phyloP scores from a whole-genome alignment of 2,329 filamentous ascomycete genomes.

The Aureobasidium sp. region DNA sequence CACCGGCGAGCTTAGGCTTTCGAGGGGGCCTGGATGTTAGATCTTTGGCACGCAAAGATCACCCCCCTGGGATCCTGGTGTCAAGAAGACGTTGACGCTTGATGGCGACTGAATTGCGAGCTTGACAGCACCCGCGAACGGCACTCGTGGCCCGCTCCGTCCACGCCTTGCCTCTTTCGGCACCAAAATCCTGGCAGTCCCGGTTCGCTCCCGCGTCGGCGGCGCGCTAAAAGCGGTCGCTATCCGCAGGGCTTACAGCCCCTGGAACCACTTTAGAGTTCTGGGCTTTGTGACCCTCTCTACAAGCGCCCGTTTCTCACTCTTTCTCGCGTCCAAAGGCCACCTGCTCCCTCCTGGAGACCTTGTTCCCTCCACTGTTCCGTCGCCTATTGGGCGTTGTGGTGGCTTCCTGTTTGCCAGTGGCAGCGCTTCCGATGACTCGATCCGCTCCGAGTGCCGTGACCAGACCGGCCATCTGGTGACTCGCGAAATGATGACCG shows the following conservation, averaged over 20 bases:
- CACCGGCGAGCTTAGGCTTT: constrained; percentile 9
- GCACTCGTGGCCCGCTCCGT: constrained; percentile 10
- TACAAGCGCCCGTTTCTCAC: constrained; percentile 9
- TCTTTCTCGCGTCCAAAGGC: background rate
- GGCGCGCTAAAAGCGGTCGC: constrained; percentile 7
- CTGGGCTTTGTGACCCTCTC: constrained; percentile 7
- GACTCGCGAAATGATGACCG: constrained; percentile 6
- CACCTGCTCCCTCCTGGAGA: background rate
- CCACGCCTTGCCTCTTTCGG: background rate
- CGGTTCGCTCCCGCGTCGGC: background rate
- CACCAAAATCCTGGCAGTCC: background rate
- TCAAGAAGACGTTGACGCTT: constrained; percentile 9
- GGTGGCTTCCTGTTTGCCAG: background rate
- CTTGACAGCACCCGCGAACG: constrained; percentile 13
- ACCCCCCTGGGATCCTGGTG: background rate
- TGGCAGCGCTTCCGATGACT: background rate
- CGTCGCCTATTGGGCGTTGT: constrained; percentile 10
- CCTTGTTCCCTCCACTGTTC: background rate
- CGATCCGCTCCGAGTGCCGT: constrained; percentile 1
- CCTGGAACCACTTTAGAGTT: constrained; percentile 6
- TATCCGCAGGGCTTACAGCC: constrained; percentile 5
- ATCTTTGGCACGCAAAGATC: background rate
- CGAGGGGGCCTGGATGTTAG: constrained; percentile 3
- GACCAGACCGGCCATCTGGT: constrained; percentile 8
- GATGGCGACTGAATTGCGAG: constrained; percentile 6